Percentiles rank a stretch among this genome's conserved stretches.
Evolutionary conservation across 768 basidiomycete genomes (phyloP).

Genomic region (Mycena vulgaris): DNA sequence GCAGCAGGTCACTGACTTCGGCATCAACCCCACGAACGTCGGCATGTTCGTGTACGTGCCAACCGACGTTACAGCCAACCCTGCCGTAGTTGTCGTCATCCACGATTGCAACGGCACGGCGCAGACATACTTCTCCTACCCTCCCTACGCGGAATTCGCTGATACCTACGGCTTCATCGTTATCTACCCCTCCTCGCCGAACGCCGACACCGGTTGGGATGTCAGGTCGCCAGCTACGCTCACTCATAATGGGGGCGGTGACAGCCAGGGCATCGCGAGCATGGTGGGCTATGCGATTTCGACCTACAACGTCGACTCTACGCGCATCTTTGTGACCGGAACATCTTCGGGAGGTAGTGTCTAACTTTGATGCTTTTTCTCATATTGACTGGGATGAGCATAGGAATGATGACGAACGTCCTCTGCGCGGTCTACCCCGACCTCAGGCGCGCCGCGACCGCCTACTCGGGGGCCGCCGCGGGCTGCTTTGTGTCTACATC

Average conservation of each 20-base stretch:
- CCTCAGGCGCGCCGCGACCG: conserved; percentile 63
- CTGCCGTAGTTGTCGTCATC: conserved; percentile 66
- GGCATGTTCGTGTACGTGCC: conserved; percentile 64
- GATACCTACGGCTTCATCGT: conserved; percentile 66
- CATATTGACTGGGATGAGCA: not conserved
- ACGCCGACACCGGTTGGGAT: conserved; percentile 66
- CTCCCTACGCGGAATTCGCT: conserved; percentile 64
- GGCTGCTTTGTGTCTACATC: conserved; percentile 59
- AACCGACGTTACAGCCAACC: conserved; percentile 51
- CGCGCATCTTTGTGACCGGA: conserved; percentile 65
- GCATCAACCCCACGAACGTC: conserved; percentile 66
- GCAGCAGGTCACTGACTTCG: conserved; percentile 61
- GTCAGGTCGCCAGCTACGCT: conserved; percentile 64
- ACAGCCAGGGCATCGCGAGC: conserved; percentile 66
- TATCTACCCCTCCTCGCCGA: conserved; percentile 62
- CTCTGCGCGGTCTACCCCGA: conserved; percentile 70
- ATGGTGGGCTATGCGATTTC: conserved; percentile 64
- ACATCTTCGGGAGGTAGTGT: conserved; percentile 60
- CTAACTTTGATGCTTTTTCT: too few species aligned
- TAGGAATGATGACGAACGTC: conserved; percentile 73
- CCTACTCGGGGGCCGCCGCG: conserved; percentile 68
- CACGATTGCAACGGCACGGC: conserved; percentile 69
- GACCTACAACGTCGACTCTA: conserved; percentile 61
- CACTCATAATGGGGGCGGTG: conserved; percentile 69
- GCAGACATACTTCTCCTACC: conserved; percentile 64